Evolutionary conservation across 495 filamentous ascomycete genomes (phyloP).

Genomic region (Talaromyces proteolyticus): DNA sequence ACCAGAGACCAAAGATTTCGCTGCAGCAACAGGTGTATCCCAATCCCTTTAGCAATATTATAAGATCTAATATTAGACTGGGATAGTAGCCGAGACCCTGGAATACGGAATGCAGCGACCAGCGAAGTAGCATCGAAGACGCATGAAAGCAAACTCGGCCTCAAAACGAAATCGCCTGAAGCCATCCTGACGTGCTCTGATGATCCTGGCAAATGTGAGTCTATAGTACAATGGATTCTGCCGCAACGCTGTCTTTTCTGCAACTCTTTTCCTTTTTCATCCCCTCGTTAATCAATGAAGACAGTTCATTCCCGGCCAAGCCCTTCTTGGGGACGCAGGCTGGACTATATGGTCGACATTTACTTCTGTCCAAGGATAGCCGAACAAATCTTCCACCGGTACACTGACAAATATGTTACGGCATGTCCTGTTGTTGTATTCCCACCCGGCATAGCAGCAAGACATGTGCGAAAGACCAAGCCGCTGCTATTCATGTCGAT

Average conservation of each 20-base stretch:
- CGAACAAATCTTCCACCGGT: conserved; percentile 50
- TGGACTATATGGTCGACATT: not conserved
- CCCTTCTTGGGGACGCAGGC: not conserved
- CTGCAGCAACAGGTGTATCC: too few species aligned
- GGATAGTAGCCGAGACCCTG: not conserved
- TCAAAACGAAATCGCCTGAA: not conserved
- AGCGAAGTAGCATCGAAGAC: not conserved
- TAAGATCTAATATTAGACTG: not conserved
- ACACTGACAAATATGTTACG: conserved; percentile 54
- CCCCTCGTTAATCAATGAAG: conserved; percentile 1
- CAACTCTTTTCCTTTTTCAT: not conserved
- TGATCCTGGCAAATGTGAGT: not conserved
- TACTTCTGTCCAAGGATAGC: not conserved
- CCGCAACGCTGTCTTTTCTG: not conserved
- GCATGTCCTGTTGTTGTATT: conserved; percentile 73
- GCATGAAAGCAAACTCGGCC: not conserved
- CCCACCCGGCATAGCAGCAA: conserved; percentile 48
- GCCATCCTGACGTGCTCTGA: not conserved
- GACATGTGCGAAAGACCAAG: conserved; percentile 55
- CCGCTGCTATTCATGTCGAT: conserved; percentile 71
- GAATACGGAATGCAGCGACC: not conserved
- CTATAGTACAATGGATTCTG: not conserved
- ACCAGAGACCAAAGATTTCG: too few species aligned
- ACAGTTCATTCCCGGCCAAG: conserved; percentile 1
- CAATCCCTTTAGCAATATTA: too few species aligned